Evolutionary conservation across 306 rosid species (phyloP).

Genomic region (Acacia confusa): DNA sequence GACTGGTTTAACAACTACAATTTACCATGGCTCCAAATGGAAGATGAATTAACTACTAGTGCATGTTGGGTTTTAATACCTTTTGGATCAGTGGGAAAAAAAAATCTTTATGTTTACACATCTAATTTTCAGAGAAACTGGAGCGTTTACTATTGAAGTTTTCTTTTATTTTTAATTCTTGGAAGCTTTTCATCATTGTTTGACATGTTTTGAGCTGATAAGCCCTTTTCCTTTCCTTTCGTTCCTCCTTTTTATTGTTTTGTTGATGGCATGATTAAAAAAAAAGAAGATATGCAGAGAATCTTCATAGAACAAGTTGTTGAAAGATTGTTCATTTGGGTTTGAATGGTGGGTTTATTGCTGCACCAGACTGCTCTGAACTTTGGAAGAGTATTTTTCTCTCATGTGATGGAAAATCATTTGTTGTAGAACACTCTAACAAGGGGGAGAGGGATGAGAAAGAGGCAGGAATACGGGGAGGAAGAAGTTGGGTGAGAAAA

Average conservation of each 20-base stretch:
- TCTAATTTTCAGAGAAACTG: background rate
- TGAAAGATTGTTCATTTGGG: background rate
- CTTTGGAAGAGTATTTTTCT: background rate
- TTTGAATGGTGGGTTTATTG: background rate
- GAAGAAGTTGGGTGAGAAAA: background rate
- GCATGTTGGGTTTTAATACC: conserved; percentile 12
- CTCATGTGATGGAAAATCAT: background rate
- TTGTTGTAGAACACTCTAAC: background rate
- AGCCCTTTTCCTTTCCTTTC: no score
- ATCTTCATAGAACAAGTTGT: background rate
- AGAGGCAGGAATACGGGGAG: background rate
- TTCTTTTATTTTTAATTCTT: background rate
- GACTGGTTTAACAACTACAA: background rate
- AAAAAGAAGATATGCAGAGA: background rate
- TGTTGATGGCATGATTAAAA: background rate
- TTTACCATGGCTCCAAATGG: background rate
- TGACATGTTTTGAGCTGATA: background rate
- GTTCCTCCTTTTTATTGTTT: background rate
- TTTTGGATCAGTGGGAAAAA: background rate
- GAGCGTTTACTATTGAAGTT: background rate
- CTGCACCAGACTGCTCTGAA: background rate
- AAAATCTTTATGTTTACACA: background rate
- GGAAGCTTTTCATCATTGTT: background rate
- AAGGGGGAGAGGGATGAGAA: background rate
- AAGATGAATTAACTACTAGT: background rate